Conservation (phyloP, 179 eudicot genomes). For the Beta macrorhiza region DNA sequence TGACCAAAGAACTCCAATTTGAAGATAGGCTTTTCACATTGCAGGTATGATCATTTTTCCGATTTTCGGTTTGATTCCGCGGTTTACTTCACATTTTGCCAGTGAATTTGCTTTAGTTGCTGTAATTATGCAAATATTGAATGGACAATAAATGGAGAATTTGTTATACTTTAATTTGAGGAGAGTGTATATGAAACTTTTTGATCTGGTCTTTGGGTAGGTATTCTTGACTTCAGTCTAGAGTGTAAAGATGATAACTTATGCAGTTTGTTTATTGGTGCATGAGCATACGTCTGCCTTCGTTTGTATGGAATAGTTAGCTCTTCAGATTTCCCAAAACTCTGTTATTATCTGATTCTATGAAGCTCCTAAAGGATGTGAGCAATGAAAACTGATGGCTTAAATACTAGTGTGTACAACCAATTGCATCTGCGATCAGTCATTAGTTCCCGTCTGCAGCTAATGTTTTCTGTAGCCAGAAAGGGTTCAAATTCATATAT, state of each 20-base stretch:
- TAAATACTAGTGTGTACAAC: not conserved
- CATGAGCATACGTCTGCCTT: not conserved
- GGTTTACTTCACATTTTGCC: not conserved
- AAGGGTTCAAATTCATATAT: not conserved
- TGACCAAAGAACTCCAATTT: constrained; percentile 84
- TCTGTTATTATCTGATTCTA: not conserved
- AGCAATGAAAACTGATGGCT: not conserved
- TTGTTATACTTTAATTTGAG: not conserved
- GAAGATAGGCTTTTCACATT: constrained; percentile 91
- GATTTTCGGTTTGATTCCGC: not conserved
- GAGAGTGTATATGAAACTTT: not conserved
- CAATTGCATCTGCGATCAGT: not conserved
- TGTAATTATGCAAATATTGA: not conserved
- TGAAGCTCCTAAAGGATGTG: not conserved
- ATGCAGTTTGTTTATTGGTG: not conserved
- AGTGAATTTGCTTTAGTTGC: not conserved
- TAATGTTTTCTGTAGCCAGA: not conserved
- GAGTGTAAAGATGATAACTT: not conserved
- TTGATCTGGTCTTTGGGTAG: not conserved
- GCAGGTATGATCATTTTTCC: constrained; percentile 47
- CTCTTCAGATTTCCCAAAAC: not conserved
- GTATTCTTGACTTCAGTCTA: not conserved
- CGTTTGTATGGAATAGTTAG: not conserved
- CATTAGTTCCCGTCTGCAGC: not conserved
- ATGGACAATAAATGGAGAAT: not conserved